Base-by-base conservation (phyloP, 2,329 filamentous ascomycete species). In the Epicoccum nigrum region DNA sequence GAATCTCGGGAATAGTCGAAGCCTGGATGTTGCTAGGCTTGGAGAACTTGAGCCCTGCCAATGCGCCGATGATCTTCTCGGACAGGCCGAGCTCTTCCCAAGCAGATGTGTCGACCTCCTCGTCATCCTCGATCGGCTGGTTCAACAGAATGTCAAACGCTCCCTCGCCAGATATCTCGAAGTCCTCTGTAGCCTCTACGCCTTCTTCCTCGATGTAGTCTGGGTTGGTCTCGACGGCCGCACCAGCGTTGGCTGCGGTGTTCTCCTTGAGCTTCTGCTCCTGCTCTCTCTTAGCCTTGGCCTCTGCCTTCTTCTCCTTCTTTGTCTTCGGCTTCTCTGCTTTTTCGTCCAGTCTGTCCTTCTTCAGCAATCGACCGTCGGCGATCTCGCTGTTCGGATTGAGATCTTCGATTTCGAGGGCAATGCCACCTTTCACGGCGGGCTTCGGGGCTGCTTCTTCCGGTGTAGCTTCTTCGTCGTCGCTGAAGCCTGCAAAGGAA, bases 1-100 rank as follows among this genome's bases (percentile, higher is more conserved):
- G 71, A 37, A 97, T 89, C 45, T 89, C 83, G 0, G 94, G 92
- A 62, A 99, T 96, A 1, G 90, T 81, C 27, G 85, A 81, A 16
- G 80, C 76, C 71, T 99, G 94, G 51, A 99, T 96, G 0, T 83
- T 75, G 0, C 92, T 97, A 1, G 94, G 94, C 51, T 84, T 86
- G 4, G 82, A 70, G 69, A 97, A 97, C 51, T 87, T 88, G 55
- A 97, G 79, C 60, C 86, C 88, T 2, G 90, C 87, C 25, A 99
- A 77, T 13, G 90, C 85, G 1, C 86, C 85, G 15, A 96, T 77
- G 0, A 89, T 83, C 42, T 84, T 80, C 0, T 87, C 79, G 1
- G 90, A 93, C 2, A 99, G 78, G 4, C 86, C 83, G 28, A 99
- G 75, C 7, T 82, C 76, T 50, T 84, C 80, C 94, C 94, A 99